phyloP scores from a whole-genome alignment of 2,329 filamentous ascomycete species.

The Celoporthe dispersa region DNA sequence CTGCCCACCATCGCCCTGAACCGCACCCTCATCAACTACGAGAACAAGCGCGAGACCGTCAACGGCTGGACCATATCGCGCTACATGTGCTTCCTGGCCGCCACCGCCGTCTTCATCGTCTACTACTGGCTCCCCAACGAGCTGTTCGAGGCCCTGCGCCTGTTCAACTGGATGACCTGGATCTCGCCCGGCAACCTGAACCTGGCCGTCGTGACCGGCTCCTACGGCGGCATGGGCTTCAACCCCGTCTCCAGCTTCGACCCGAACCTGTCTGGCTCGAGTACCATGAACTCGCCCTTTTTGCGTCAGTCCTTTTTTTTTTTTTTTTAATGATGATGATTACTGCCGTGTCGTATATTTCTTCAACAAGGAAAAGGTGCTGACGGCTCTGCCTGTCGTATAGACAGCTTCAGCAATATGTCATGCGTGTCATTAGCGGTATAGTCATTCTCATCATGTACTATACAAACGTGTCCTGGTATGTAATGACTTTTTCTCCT shows the following conservation, averaged over 20 bases:
- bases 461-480: slow-evolving; percentile 22
- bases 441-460: slow-evolving; percentile 50
- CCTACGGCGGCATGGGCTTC: slow-evolving; percentile 41
- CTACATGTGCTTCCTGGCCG: slow-evolving; percentile 20
- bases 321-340: too few relatives aligned
- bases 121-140: slow-evolving; percentile 27
- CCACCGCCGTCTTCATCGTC: slow-evolving; percentile 6
- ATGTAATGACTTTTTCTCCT: too few relatives aligned
- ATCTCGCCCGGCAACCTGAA: slow-evolving; percentile 25
- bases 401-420: slow-evolving; percentile 20
- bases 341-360: too few relatives aligned
- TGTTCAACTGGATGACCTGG: slow-evolving; percentile 26
- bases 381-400: neutral
- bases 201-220: slow-evolving; percentile 39
- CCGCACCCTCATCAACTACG: slow-evolving; percentile 36
- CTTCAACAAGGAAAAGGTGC: too few relatives aligned
- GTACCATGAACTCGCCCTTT: slow-evolving; percentile 16
- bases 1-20: slow-evolving; percentile 43
- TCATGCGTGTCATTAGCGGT: slow-evolving; percentile 12
- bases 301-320: neutral
- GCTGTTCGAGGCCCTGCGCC: slow-evolving; percentile 6
- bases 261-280: slow-evolving; percentile 31
- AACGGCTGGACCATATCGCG: slow-evolving; percentile 26
- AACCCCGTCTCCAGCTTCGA: slow-evolving; percentile 47
- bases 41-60: slow-evolving; percentile 18